Conservation (phyloP, 106 monocot genomes). For the Iris macrosiphon region DNA sequence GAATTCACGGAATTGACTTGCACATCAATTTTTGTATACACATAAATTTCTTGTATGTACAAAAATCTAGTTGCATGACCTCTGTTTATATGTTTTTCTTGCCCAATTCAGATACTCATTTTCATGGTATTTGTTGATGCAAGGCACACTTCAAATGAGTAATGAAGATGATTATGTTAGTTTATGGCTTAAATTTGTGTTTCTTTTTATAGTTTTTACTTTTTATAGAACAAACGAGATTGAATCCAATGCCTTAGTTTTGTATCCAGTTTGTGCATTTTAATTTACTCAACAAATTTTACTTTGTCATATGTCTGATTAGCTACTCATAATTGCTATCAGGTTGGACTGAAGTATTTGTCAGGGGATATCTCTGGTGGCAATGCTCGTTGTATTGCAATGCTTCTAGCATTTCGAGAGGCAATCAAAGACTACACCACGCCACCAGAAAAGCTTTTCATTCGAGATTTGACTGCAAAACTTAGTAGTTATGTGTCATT, state of each 20-base stretch:
- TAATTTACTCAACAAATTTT: background rate
- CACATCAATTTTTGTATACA: too few species aligned
- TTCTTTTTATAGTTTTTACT: background rate
- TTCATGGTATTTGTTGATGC: background rate
- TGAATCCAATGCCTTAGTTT: background rate
- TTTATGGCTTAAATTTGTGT: background rate
- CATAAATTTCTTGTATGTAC: too few species aligned
- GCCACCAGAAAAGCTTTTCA: conserved; percentile 62
- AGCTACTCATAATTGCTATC: conserved; percentile 10
- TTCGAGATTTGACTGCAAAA: conserved; percentile 79
- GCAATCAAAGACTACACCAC: conserved; percentile 75
- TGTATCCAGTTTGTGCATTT: background rate
- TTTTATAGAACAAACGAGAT: background rate
- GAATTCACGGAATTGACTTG: too few species aligned
- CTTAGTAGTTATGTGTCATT: conserved; percentile 86
- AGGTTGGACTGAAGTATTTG: conserved; percentile 93
- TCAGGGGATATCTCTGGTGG: conserved; percentile 79
- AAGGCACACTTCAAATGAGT: too few species aligned
- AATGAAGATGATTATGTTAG: too few species aligned
- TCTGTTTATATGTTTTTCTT: too few species aligned
- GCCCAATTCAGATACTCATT: background rate
- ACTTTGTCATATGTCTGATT: background rate
- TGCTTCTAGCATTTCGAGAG: conserved; percentile 87
- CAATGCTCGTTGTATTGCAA: conserved; percentile 86
- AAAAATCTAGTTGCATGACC: too few species aligned